Conservation (phyloP, 257 asterid genomes). For the Nicotiana tomentosiformis region DNA sequence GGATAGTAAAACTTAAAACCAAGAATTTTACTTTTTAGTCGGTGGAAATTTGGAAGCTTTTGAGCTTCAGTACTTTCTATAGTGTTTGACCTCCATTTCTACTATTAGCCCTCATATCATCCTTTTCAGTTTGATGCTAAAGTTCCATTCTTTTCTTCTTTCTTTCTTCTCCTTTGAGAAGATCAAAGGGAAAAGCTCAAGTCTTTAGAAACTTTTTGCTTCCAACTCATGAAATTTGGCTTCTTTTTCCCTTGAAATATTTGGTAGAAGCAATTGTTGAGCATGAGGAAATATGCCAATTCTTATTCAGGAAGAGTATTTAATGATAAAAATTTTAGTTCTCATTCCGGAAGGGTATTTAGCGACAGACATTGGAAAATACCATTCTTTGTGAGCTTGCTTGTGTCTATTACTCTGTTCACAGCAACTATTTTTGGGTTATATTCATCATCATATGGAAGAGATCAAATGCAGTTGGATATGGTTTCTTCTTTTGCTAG, state of each 20-base stretch:
- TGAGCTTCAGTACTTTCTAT: neutral
- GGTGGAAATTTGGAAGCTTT: constrained; percentile 8
- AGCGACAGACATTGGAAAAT: constrained; percentile 80
- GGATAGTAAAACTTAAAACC: neutral
- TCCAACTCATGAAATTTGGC: neutral
- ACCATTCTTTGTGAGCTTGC: constrained; percentile 70
- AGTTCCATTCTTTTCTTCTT: neutral
- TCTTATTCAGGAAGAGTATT: constrained; percentile 65
- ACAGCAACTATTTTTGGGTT: constrained; percentile 51
- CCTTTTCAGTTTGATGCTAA: neutral
- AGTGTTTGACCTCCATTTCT: neutral
- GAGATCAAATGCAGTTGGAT: constrained; percentile 39
- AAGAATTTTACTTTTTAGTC: neutral
- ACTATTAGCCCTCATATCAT: neutral
- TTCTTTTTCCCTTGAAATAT: neutral
- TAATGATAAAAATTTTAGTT: constrained; percentile 67
- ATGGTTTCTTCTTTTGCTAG: constrained; percentile 30
- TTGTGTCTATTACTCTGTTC: constrained; percentile 56
- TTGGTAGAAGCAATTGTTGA: constrained; percentile 3
- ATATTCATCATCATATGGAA: constrained; percentile 42
- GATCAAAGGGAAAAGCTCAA: neutral
- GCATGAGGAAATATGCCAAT: constrained; percentile 55
- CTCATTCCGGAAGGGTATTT: constrained; percentile 60
- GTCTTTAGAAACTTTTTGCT: constrained; percentile 6
- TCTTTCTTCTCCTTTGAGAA: neutral